Evolutionary conservation across 805 yeast species (phyloP).

Genomic region (Myxozyma sirexii): DNA sequence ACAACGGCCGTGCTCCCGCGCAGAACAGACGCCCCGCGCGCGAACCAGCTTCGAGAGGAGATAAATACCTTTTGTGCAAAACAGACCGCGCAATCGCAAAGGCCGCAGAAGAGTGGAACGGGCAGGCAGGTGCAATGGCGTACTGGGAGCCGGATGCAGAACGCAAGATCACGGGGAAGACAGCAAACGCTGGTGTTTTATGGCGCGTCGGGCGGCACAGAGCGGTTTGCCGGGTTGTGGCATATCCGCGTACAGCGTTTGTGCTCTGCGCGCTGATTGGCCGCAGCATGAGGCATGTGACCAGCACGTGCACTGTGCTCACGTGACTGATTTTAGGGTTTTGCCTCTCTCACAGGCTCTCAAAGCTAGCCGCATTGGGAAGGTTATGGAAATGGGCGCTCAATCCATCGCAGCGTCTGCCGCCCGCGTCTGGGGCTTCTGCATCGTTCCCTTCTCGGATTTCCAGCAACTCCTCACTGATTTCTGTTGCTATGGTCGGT

Average conservation of each 20-base stretch:
- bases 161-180: conserved; percentile 29
- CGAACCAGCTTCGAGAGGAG: too few relatives aligned
- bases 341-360: background rate
- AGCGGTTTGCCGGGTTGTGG: background rate
- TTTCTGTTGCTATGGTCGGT: background rate
- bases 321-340: too few relatives aligned
- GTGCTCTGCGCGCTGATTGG: conserved; percentile 7
- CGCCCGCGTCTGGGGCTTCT: too few relatives aligned
- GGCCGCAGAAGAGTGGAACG: background rate
- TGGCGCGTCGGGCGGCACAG: background rate
- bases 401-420: too few relatives aligned
- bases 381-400: too few relatives aligned
- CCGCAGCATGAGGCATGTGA: conserved; percentile 4
- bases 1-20: background rate
- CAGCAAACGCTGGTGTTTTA: conserved; percentile 14
- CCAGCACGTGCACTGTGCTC: conserved; percentile 6
- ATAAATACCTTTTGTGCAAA: too few relatives aligned
- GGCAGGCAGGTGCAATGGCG: background rate
- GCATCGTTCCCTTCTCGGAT: too few relatives aligned
- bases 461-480: too few relatives aligned
- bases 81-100: background rate
- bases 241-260: background rate
- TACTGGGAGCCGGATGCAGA: background rate
- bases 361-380: background rate
- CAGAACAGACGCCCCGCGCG: too few relatives aligned